These are phyloP conservation scores for Castanopsis chinensis DNA, from an alignment of 306 rosid species.

Conservation along the genomic window DNA sequence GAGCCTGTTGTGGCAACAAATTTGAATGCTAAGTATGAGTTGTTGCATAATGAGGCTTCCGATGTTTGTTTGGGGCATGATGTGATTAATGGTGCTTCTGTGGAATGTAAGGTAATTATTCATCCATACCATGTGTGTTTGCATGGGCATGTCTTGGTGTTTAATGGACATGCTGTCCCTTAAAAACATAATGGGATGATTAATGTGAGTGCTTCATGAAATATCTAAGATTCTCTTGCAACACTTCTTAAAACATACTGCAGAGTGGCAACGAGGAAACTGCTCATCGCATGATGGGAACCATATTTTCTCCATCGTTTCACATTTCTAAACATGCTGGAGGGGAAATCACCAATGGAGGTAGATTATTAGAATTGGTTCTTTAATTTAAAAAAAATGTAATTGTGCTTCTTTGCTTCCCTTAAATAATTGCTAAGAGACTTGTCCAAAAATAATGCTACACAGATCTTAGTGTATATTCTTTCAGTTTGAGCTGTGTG, in stretches of 20 bases:
- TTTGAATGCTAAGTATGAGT: conserved; percentile 40
- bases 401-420: conserved; percentile 32
- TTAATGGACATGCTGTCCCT: neutral
- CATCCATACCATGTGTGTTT: conserved; percentile 11
- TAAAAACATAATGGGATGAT: neutral
- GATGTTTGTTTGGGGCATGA: conserved; percentile 56
- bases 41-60: conserved; percentile 45
- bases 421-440: neutral
- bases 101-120: conserved; percentile 59
- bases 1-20: conserved; percentile 39
- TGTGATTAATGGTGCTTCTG: conserved; percentile 42
- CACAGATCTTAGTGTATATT: neutral
- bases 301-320: conserved; percentile 91
- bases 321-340: conserved; percentile 62
- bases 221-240: conserved; percentile 2
- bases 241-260: conserved; percentile 20
- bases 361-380: conserved; percentile 40
- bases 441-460: too few species aligned
- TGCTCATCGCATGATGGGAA: conserved; percentile 48
- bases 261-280: conserved; percentile 56
- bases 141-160: neutral
- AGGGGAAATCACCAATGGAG: conserved; percentile 61
- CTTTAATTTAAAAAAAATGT: conserved; percentile 11
- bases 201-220: conserved; percentile 7
- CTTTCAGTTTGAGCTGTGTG: neutral